Evolutionary conservation across 169 alveolate genomes (phyloP), one percentile per base, ranked within the genome.

Genomic region (Cryptosporidium meleagridis): DNA sequence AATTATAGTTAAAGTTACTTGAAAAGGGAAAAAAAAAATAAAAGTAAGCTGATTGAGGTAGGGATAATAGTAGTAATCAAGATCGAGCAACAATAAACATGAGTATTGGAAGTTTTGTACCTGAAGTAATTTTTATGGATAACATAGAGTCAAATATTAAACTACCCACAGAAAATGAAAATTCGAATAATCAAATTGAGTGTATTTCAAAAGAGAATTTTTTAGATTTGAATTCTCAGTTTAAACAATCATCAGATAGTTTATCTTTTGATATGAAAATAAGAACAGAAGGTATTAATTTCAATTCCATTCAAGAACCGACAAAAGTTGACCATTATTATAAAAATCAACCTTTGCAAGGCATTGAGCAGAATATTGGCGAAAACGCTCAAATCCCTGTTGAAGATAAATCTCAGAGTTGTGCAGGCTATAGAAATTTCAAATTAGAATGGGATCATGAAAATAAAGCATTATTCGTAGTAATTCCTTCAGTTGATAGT

Each of bases 401-500:
- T 69, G 14, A 6, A 6, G 58, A 69, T 10, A 26, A 65, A 33
- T 10, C 31, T 65, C 31, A n/a, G 26, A 65, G 10, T 33, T 65
- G 5, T 65, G 33, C 41, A 9, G 31, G 72, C 51, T 41, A 61
- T 80, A 80, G 65, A 0, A 80, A 80, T 59, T 80, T 80, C 59
- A 80, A 67, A 62, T 65, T 80, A 48, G 89, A 80, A 48, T 80
- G 89, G 89, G 89, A 80, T 39, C 29, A 31, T 16, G 75, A 80
- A 61, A 80, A 61, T 65, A 41, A 65, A 16, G 72, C 75, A 3
- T 70, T 80, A 9, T 80, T 58, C 37, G 51, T 80, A 14, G 75
- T 80, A 10, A 80, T 80, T 29, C 89, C 89, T 23, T 80, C 89
- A 23, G 89, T 80, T 44, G 89, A 80, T 59, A 80, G 89, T 48